Evolutionary conservation across 1,284 basidiomycete genomes (phyloP).

Genomic region (Pascua guehoae): DNA sequence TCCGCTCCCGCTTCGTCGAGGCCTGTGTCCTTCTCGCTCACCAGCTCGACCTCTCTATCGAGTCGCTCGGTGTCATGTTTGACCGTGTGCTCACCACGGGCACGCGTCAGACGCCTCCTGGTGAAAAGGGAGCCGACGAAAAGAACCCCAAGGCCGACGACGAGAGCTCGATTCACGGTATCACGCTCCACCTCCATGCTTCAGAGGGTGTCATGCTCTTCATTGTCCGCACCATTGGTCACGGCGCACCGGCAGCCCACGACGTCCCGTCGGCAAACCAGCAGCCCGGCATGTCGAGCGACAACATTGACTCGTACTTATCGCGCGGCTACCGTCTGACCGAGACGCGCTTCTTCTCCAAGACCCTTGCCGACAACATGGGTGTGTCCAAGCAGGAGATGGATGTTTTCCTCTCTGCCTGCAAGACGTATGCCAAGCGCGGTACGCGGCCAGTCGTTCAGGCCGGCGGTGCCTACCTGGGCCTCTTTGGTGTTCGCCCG

Average conservation of each 20-base stretch:
- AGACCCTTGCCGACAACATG: slow-evolving; percentile 51
- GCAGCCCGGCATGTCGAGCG: slow-evolving; percentile 21
- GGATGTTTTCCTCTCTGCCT: slow-evolving; percentile 52
- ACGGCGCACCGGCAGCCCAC: slow-evolving; percentile 28
- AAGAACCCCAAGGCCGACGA: slow-evolving; percentile 33
- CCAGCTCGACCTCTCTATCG: slow-evolving; percentile 52
- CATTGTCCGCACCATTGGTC: slow-evolving; percentile 52
- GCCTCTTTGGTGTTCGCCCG: slow-evolving; percentile 53
- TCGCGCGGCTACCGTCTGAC: slow-evolving; percentile 53
- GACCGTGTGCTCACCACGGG: slow-evolving; percentile 54
- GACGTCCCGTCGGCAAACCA: slow-evolving; percentile 32
- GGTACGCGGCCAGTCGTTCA: slow-evolving; percentile 54
- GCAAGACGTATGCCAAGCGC: slow-evolving; percentile 54
- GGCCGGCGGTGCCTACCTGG: slow-evolving; percentile 53
- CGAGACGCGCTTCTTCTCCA: slow-evolving; percentile 53
- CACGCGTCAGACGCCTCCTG: slow-evolving; percentile 28
- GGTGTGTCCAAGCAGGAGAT: slow-evolving; percentile 52
- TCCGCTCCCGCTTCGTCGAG: slow-evolving; percentile 53
- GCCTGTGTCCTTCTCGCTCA: slow-evolving; percentile 51
- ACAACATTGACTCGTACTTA: slow-evolving; percentile 51
- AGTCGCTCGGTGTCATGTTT: slow-evolving; percentile 62
- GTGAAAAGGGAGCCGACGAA: slow-evolving; percentile 24
- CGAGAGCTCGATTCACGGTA: slow-evolving; percentile 45
- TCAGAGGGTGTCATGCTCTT: slow-evolving; percentile 54
- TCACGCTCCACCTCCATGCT: slow-evolving; percentile 39